Evolutionary conservation across 768 basidiomycete genomes (phyloP), one percentile per base, ranked within the genome.

Genomic region (Lyophyllum decastes): DNA sequence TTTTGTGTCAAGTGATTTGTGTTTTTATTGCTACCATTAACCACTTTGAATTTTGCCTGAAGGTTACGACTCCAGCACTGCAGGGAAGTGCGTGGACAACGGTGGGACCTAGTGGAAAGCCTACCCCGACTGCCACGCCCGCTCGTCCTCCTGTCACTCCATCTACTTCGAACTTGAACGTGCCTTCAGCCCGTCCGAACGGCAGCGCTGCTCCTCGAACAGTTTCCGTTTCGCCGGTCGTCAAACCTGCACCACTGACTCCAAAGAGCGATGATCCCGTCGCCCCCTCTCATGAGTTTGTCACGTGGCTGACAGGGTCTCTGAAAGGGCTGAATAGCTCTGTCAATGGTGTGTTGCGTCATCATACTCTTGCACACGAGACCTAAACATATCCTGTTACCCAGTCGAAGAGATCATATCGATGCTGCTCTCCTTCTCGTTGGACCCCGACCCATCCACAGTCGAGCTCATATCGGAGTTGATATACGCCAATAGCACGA

Each of bases 361-460:
- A 59, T 35, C 26, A 24, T 44, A 38, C 16, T 38, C 17, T 30
- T 47, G 12, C 52, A 33, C 30, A 21, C 16, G 24, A 14, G 12
- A 40, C 52, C 3, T 54, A 43, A 14, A 34, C 45, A 25, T 33
- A 49, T 55, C 12, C 61, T 44, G 34, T 16, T n/a, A 55, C 46
- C 9, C 54, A 97, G 95, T 96, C 52, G 97, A 98, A 70, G 97
- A 98, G 64, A 95, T 98, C 69, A 88, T 94, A 67, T 88, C 91
- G 46, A 96, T 98, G 94, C 78, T 99, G 22, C 82, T 99, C 24
- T 87, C 91, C 0, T 98, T 99, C 79, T 92, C 96, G 2, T 73
- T 98, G 50, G 95, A 98, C 62, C 92, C 90, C 19, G 92, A 90
- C 64, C 76, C 84, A 64, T 86, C 84, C 16, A 93, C 90, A 0